A percentile compares a stretch with the other conserved stretches of the same genome.
These are phyloP conservation scores for Xylaria polymorpha DNA, from an alignment of 2,329 filamentous ascomycete genomes.

Conservation along the genomic window DNA sequence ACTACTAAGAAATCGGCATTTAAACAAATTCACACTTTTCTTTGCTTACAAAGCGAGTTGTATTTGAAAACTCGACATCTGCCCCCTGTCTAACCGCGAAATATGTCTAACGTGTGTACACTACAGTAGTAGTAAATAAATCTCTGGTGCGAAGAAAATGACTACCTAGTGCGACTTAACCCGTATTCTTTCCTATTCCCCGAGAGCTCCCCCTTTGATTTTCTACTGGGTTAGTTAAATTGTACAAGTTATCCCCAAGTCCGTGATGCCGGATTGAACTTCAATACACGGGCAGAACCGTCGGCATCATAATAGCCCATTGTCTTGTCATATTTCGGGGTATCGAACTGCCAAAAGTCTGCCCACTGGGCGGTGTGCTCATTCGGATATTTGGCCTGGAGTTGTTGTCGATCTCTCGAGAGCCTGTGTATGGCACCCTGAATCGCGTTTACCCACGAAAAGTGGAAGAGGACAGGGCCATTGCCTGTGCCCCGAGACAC, in stretches of 20 bases:
- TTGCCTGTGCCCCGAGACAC: neutral
- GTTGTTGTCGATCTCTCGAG: neutral
- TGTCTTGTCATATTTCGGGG: neutral
- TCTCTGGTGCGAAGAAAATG: too few relatives aligned
- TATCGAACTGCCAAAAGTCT: conserved; percentile 6
- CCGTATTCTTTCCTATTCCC: too few relatives aligned
- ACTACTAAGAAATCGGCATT: too few relatives aligned
- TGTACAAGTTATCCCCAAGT: neutral
- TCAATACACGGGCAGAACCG: neutral
- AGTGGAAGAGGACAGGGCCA: neutral
- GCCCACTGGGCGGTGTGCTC: neutral
- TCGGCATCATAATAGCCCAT: neutral
- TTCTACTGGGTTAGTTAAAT: too few relatives aligned
- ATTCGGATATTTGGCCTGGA: neutral
- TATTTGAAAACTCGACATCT: too few relatives aligned
- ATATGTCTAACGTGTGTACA: too few relatives aligned
- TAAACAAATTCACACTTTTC: too few relatives aligned
- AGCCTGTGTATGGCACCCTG: neutral
- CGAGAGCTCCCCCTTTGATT: too few relatives aligned
- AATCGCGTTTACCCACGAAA: neutral
- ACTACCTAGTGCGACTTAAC: too few relatives aligned
- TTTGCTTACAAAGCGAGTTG: too few relatives aligned
- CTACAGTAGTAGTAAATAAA: too few relatives aligned
- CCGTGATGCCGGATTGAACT: neutral
- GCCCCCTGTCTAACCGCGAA: too few relatives aligned